Evolutionary conservation across 495 filamentous ascomycete genomes (phyloP).

Genomic region (Aspergillus biplanus): DNA sequence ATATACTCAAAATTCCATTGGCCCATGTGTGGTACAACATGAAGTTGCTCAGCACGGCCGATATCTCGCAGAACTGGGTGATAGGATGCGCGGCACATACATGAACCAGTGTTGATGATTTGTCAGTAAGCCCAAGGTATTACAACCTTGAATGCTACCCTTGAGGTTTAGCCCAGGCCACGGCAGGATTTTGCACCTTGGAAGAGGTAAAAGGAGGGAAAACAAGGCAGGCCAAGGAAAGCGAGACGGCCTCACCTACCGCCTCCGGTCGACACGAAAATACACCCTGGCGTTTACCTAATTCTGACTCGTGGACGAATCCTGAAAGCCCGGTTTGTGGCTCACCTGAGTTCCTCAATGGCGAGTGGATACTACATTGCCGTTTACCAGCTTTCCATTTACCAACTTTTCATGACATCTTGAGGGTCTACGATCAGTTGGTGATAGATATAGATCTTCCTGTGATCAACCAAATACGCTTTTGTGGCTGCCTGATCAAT

Average conservation of each 20-base stretch:
- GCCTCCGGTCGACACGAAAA: neutral
- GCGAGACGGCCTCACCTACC: neutral
- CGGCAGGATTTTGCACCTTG: neutral
- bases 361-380: no score
- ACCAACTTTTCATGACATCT: no score
- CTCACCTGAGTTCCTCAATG: no score
- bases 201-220: neutral
- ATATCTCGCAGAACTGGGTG: neutral
- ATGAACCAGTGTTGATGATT: neutral
- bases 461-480: no score
- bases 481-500: neutral
- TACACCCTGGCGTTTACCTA: neutral
- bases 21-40: constrained; percentile 1
- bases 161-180: neutral
- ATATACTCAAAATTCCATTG: neutral
- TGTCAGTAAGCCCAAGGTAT: neutral
- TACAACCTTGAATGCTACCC: neutral
- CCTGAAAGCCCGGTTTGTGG: no score
- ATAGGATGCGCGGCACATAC: neutral
- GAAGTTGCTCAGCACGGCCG: neutral
- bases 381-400: no score
- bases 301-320: neutral
- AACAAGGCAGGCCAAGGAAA: neutral
- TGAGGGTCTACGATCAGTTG: no score
- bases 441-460: no score